Evolutionary conservation across 169 alveolate species (phyloP), one percentile per base, ranked within the genome.

Genomic region (Eimeria zaria): DNA sequence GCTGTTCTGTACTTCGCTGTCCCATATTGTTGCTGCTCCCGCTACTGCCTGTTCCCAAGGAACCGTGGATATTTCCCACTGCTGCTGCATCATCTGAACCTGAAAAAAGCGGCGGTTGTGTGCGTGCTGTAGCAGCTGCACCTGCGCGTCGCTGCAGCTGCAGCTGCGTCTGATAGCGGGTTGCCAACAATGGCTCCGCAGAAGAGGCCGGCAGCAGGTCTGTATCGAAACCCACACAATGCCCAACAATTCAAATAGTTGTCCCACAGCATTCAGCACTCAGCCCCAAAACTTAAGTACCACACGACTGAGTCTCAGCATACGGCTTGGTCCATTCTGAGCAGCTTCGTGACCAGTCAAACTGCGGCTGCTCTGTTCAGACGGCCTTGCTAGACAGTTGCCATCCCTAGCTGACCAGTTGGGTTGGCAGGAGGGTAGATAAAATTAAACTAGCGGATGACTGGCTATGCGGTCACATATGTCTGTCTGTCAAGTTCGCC

Each of bases 71-170:
- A 33, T 83, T 67, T 27, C 55, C 83, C 33, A 30, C 83, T 60
- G 64, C 93, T 58, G 64, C 64, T 62, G 80, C 64, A 78, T 44
- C 46, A 78, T 48, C 46, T 46, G 39, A 51, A 7, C 48, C 60
- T 78, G 9, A 30, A 39, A 24, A 11, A 46, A 30, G 67, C 67
- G 27, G 30, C 55, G 14, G 83, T 30, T 73, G 83, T 33, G 74
- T 83, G 30, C 51, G 46, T 24, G 74, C 44, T n/a, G 73, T 55
- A n/a, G 44, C 74, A 41, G n/a, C 22, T 30, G 91, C 91, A 33
- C 55, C 78, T 11, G 93, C 93, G 14, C 93, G 81, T 9, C 60
- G 78, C 58, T 62, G 93, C 81, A 85, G 80, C 64, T 85, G 67
- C 81, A 62, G 39, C 58, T 62, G 93, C 93, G 48, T 62, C 41